Evolutionary conservation across 148 eudicot species (phyloP).

Genomic region (Spergularia bocconei): DNA sequence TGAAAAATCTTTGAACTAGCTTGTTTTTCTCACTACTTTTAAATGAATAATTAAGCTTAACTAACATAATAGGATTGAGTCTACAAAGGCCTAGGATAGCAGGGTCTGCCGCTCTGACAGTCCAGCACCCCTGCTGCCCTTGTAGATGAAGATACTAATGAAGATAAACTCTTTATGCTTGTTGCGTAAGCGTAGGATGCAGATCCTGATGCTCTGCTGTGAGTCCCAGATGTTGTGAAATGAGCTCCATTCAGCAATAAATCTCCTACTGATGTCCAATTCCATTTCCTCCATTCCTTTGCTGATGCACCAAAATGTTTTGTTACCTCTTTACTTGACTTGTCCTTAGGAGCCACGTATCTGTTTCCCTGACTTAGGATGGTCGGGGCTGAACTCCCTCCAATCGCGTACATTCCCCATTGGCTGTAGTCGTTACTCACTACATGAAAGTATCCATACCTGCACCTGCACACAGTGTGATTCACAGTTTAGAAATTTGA

Average conservation of each 20-base stretch:
- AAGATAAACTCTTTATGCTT: conserved; percentile 45
- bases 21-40: no score
- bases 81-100: conserved; percentile 13
- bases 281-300: conserved; percentile 51
- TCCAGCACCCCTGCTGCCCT: conserved; percentile 42
- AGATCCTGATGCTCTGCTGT: conserved; percentile 20
- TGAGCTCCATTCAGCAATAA: conserved; percentile 49
- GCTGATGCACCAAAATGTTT: conserved; percentile 40
- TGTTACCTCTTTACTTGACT: conserved; percentile 43
- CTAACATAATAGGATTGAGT: no score
- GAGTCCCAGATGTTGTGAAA: conserved; percentile 41
- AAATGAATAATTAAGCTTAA: no score
- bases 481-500: no score
- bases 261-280: conserved; percentile 64
- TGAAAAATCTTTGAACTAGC: no score
- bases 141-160: conserved; percentile 30
- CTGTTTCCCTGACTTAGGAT: conserved; percentile 62
- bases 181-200: conserved; percentile 43
- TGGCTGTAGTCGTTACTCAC: conserved; percentile 55
- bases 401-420: conserved; percentile 63
- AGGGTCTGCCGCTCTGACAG: conserved; percentile 36
- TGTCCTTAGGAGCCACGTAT: conserved; percentile 43
- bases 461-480: conserved; percentile 29
- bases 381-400: conserved; percentile 67
- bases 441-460: conserved; percentile 57